phyloP scores from a whole-genome alignment of 352 stramenopile species.

The Globisporangium nunn region DNA sequence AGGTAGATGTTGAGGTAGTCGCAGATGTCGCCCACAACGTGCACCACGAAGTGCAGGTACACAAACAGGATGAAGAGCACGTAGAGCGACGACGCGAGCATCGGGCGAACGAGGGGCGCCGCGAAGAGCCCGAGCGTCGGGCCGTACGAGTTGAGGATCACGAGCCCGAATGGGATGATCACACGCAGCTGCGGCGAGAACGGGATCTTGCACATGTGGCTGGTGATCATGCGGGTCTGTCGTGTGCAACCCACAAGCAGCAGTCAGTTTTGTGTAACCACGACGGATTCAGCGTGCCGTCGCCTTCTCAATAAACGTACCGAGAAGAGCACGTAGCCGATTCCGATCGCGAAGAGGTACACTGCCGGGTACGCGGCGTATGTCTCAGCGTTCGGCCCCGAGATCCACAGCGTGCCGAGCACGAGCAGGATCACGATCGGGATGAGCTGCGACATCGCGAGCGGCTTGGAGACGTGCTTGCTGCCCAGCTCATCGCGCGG shows the following conservation, averaged over 20 bases:
- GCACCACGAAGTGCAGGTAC: conserved; percentile 76
- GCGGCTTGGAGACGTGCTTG: conserved; percentile 78
- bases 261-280: not conserved
- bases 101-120: conserved; percentile 46
- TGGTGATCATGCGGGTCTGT: conserved; percentile 85
- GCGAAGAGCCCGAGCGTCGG: conserved; percentile 35
- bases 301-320: too few species aligned
- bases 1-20: conserved; percentile 82
- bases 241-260: not conserved
- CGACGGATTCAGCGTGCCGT: not conserved
- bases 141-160: conserved; percentile 73
- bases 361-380: conserved; percentile 67
- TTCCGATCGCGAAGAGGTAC: conserved; percentile 76
- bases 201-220: conserved; percentile 88
- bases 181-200: conserved; percentile 78
- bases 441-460: conserved; percentile 72
- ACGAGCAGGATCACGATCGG: conserved; percentile 51
- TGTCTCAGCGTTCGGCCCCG: conserved; percentile 49
- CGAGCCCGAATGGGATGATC: conserved; percentile 65
- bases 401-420: conserved; percentile 68
- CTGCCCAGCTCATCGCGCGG: conserved; percentile 62
- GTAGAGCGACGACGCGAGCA: conserved; percentile 66
- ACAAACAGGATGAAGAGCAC: conserved; percentile 62
- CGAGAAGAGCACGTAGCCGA: conserved; percentile 83
- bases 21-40: conserved; percentile 83